Conservation (phyloP, 2,329 filamentous ascomycete genomes). For the Penicillium verrucosum region DNA sequence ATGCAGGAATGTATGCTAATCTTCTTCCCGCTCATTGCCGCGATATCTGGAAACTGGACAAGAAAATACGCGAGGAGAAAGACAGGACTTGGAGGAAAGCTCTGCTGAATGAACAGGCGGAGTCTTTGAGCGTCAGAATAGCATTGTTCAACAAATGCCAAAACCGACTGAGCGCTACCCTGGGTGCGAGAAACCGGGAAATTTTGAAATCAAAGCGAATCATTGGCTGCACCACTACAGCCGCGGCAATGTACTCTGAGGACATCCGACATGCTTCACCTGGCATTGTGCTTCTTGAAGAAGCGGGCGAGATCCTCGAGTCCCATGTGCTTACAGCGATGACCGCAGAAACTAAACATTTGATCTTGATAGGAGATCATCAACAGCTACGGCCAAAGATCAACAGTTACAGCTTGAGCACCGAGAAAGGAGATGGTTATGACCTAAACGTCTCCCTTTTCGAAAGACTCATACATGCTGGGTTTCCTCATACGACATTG, state of each 20-base stretch:
- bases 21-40: background rate
- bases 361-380: conserved; percentile 71
- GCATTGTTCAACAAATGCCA: conserved; percentile 14
- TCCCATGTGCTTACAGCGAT: conserved; percentile 63
- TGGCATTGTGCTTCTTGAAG: conserved; percentile 64
- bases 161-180: conserved; percentile 5
- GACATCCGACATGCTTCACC: conserved; percentile 55
- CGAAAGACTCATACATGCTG: conserved; percentile 61
- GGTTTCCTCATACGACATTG: conserved; percentile 54
- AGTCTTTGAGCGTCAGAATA: conserved; percentile 13
- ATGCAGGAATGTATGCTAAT: conserved; percentile 53
- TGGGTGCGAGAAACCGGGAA: conserved; percentile 9
- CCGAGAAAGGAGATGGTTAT: conserved; percentile 64
- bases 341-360: conserved; percentile 54
- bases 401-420: conserved; percentile 57
- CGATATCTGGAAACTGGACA: conserved; percentile 45
- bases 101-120: conserved; percentile 52
- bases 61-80: conserved; percentile 36
- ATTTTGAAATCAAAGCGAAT: conserved; percentile 56
- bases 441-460: conserved; percentile 68
- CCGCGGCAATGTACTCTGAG: conserved; percentile 59
- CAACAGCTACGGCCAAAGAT: conserved; percentile 68
- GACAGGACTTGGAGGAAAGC: conserved; percentile 44
- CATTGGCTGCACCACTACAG: conserved; percentile 70
- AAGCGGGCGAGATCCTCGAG: conserved; percentile 71